Conservation (phyloP, 305 asterid species). For the Withania somnifera region DNA sequence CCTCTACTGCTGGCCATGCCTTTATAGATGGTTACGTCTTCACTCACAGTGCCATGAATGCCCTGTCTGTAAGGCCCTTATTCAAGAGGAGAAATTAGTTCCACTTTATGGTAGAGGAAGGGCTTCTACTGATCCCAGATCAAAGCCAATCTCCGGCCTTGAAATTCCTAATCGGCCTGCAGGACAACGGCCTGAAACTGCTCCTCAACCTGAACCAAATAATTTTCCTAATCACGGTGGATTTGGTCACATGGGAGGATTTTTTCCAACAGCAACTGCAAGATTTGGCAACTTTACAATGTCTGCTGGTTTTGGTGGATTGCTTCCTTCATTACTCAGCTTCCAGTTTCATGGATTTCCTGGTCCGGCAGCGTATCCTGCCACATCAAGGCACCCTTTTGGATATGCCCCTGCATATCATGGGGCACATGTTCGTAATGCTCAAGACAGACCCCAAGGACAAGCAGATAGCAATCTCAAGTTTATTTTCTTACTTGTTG, state of each 20-base stretch:
- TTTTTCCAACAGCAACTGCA: conserved; percentile 43
- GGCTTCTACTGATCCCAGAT: conserved; percentile 48
- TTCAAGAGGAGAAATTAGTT: conserved; percentile 52
- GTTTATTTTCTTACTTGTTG: conserved; percentile 5
- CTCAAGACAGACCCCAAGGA: not conserved
- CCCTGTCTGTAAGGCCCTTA: conserved; percentile 69
- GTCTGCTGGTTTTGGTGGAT: conserved; percentile 61
- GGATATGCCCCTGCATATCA: not conserved
- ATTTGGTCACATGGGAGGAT: conserved; percentile 47
- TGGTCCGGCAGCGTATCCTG: conserved; percentile 11
- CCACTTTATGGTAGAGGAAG: conserved; percentile 67
- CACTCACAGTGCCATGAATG: conserved; percentile 61
- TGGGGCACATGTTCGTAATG: not conserved
- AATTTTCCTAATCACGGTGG: conserved; percentile 24
- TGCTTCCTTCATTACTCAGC: conserved; percentile 36
- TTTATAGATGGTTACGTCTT: conserved; percentile 51
- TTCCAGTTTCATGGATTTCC: conserved; percentile 19
- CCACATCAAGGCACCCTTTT: not conserved
- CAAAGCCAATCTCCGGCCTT: conserved; percentile 48
- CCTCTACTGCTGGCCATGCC: conserved; percentile 77
- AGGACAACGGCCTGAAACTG: conserved; percentile 54
- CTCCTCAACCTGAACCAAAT: conserved; percentile 21
- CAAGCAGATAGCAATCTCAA: conserved; percentile 2
- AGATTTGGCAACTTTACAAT: conserved; percentile 36
- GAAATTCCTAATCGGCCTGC: conserved; percentile 64